A percentile compares a stretch with the other conserved stretches of the same genome.
Evolutionary conservation across 2,329 filamentous ascomycete species (phyloP).

Genomic region (Colletotrichum eleusines): DNA sequence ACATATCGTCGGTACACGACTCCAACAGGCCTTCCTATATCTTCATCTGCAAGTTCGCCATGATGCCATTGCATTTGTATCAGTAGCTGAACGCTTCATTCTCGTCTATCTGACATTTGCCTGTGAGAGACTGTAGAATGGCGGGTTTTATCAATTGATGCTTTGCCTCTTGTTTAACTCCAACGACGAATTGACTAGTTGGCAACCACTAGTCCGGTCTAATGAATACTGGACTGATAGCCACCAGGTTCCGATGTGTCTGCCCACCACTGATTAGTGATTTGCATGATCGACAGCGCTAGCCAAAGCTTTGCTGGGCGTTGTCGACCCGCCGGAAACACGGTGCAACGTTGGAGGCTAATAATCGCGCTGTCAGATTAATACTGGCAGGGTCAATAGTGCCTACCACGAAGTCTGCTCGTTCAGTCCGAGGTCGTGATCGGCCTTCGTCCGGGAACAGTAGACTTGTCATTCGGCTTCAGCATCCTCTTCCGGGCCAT

Average conservation of each 20-base stretch:
- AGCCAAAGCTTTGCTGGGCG: background rate
- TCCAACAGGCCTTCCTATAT: slow-evolving; percentile 5
- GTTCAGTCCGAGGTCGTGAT: background rate
- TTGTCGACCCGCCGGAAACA: background rate
- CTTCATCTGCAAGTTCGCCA: background rate
- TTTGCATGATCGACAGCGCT: background rate
- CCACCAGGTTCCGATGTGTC: too few species aligned
- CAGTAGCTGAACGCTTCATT: background rate
- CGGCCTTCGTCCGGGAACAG: background rate
- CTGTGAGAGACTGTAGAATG: background rate
- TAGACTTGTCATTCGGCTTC: background rate
- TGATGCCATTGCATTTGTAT: background rate
- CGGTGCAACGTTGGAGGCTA: background rate
- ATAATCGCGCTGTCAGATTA: too few species aligned
- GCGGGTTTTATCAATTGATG: background rate
- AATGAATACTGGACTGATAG: too few species aligned
- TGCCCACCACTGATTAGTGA: background rate
- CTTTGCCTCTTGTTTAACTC: background rate
- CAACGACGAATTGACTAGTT: background rate
- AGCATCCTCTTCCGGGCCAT: background rate
- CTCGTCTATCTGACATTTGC: background rate
- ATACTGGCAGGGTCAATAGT: too few species aligned
- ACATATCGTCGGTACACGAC: slow-evolving; percentile 29
- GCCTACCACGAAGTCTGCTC: background rate
- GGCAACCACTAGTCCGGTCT: too few species aligned